Conservation (phyloP, 768 basidiomycete genomes). For the Suillus discolor region DNA sequence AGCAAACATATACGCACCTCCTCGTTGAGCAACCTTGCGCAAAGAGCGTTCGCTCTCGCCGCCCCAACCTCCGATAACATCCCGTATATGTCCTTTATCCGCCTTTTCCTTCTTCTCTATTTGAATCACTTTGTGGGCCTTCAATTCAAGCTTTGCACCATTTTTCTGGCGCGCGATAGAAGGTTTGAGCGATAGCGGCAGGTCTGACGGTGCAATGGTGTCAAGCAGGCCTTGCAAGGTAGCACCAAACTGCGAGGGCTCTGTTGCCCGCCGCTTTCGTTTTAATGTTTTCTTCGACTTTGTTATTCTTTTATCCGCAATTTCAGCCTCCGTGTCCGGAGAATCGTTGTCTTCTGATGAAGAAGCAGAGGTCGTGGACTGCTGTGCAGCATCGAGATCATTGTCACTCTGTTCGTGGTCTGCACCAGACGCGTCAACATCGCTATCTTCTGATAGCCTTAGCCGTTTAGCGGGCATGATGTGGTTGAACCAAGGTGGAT, state of each 20-base stretch:
- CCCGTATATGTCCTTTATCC: conserved; percentile 64
- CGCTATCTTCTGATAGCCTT: conserved; percentile 38
- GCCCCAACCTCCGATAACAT: conserved; percentile 89
- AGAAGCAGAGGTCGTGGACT: conserved; percentile 1
- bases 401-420: conserved; percentile 2
- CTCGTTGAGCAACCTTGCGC: conserved; percentile 84
- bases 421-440: conserved; percentile 13
- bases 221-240: conserved; percentile 72
- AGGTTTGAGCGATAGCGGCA: conserved; percentile 80
- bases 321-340: conserved; percentile 65
- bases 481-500: conserved; percentile 7
- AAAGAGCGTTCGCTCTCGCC: conserved; percentile 75
- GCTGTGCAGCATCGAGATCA: conserved; percentile 9
- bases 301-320: conserved; percentile 49
- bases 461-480: conserved; percentile 59
- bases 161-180: conserved; percentile 68
- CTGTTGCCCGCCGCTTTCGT: conserved; percentile 81
- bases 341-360: conserved; percentile 19
- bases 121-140: conserved; percentile 71
- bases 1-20: conserved; percentile 51
- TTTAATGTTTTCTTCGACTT: conserved; percentile 84
- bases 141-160: conserved; percentile 73
- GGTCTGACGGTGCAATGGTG: conserved; percentile 68
- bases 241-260: conserved; percentile 70
- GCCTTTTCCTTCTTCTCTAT: conserved; percentile 75